Evolutionary conservation across 2,329 filamentous ascomycete genomes (phyloP).

Genomic region (Daldinia eschscholtzii): DNA sequence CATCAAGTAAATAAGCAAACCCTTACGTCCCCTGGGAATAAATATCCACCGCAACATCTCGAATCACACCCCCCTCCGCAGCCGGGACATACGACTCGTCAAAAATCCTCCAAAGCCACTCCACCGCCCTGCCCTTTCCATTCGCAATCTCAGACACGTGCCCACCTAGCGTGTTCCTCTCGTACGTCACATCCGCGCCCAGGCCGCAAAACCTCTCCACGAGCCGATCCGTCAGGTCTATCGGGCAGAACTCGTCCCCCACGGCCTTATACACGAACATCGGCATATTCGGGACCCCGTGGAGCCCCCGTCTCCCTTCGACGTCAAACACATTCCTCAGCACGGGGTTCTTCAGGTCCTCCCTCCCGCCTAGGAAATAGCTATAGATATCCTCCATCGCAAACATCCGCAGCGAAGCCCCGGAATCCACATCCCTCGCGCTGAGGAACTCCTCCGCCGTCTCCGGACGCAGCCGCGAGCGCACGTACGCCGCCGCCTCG

Average conservation of each 20-base stretch:
- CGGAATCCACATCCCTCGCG: neutral
- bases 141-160: slow-evolving; percentile 54
- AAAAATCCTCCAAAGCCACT: slow-evolving; percentile 34
- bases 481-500: slow-evolving; percentile 44
- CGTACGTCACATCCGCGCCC: neutral
- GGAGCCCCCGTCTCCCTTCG: neutral
- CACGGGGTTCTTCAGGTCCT: neutral
- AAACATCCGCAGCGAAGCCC: neutral
- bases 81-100: slow-evolving; percentile 25
- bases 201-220: neutral
- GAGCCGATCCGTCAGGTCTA: neutral
- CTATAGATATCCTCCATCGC: neutral
- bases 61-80: neutral
- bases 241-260: neutral
- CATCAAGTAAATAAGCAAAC: neutral
- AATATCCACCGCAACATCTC: neutral
- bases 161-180: slow-evolving; percentile 53
- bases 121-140: slow-evolving; percentile 31
- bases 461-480: slow-evolving; percentile 47
- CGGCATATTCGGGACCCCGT: neutral
- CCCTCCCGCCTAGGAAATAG: neutral
- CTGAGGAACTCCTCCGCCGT: slow-evolving; percentile 48
- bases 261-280: neutral
- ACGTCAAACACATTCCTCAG: neutral
- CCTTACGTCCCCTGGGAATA: too few relatives aligned